Base-by-base conservation (phyloP, 1,284 basidiomycete genomes). In the Boletus holoroseus region DNA sequence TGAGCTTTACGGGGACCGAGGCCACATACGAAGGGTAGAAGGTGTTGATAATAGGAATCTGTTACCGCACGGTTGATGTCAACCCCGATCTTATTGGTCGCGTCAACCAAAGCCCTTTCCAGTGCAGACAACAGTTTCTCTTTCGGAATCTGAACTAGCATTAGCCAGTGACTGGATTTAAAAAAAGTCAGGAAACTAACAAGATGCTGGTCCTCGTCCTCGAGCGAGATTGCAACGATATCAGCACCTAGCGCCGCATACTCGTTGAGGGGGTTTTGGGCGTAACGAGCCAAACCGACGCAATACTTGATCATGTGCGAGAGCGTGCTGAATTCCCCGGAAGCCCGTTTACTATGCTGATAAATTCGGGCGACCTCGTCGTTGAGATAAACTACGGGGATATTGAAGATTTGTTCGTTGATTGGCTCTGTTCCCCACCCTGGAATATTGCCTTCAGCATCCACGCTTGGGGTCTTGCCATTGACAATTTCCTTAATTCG, bases 361-460 rank as follows among this genome's bases (percentile, higher is more conserved):
- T 93, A 99, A 46, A 98, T 82, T 41, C 94, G 81, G 4, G 96
- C 96, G 24, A 96, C 87, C 54, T 96, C 92, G 67, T 99, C 96
- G 47, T 82, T 82, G 40, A 90, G 83, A 61, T 91, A 95, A 41
- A 90, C 84, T 50, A 95, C 83, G 0, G 89, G 89, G 22, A 82
- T 85, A 46, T 78, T 70, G 56, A 78, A 76, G 11, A 66, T 58
- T 45, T 77, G 75, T 35, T 76, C 75, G 30, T 75, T 64, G 30
- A 54, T 54, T 20, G 61, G 55, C 22, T 64, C 70, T 11, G 67
- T 50, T 44, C 64, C 68, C 68, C 72, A 72, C 26, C 62, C 65
- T 20, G 59, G 49, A 22, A 61, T 54, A 35, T 47, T 63, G 40
- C 63, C 69, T 43, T 64, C 63, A 20, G 48, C 24, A 26, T 59